Evolutionary conservation across 1,139 yeast genomes (phyloP).

Genomic region (Blastobotrys capitulatus): DNA sequence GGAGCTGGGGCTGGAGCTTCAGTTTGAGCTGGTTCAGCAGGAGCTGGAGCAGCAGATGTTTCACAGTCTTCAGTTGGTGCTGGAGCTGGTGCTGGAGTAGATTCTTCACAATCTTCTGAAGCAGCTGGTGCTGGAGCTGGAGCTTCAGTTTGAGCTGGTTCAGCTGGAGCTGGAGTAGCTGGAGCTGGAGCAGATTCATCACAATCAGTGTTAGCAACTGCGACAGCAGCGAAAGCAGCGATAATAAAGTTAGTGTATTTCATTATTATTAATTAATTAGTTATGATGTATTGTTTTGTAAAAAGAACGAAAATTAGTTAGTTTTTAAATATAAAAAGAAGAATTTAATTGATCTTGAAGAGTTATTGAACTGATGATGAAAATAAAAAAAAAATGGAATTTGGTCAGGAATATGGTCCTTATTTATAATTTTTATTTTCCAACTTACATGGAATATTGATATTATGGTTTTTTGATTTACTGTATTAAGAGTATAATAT

Average conservation of each 20-base stretch:
- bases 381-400: not conserved
- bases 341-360: not conserved
- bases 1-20: not conserved
- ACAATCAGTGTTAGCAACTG: not conserved
- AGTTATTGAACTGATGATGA: not conserved
- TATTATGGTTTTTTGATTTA: too few species aligned
- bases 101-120: not conserved
- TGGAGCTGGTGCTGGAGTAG: not conserved
- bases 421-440: too few species aligned
- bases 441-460: too few species aligned
- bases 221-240: constrained; percentile 16
- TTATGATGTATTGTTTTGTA: not conserved
- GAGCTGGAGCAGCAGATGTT: not conserved
- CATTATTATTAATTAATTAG: constrained; percentile 25
- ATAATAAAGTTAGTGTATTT: not conserved
- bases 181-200: not conserved
- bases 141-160: not conserved
- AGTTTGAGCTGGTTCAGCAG: not conserved
- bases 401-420: too few species aligned
- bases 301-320: not conserved
- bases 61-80: not conserved
- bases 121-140: constrained; percentile 2
- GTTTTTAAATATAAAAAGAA: too few species aligned
- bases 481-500: too few species aligned
- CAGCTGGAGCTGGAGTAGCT: constrained; percentile 1